Percentiles rank a stretch among this genome's conserved stretches.
phyloP scores from a whole-genome alignment of 2,329 filamentous ascomycete species.

The Dryadomyces sulphureus region DNA sequence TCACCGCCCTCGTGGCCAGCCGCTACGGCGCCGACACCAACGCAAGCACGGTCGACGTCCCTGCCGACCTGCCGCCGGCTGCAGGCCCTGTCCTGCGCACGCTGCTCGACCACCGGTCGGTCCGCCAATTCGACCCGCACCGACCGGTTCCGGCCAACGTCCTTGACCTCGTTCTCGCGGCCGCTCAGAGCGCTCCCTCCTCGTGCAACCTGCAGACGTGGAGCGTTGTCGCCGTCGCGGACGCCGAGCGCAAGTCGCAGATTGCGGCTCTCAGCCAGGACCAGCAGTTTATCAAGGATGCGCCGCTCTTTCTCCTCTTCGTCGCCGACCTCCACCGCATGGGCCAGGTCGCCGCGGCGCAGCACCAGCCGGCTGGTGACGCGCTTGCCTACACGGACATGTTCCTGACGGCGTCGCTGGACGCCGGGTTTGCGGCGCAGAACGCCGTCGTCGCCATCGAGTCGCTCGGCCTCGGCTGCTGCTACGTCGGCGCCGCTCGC shows the following conservation, averaged over 20 bases:
- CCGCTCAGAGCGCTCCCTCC: constrained; percentile 19
- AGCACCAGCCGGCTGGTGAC: constrained; percentile 9
- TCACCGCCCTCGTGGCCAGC: background rate
- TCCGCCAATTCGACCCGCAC: constrained; percentile 15
- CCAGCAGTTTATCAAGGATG: constrained; percentile 18
- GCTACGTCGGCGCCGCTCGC: constrained; percentile 18
- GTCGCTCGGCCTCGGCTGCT: constrained; percentile 17
- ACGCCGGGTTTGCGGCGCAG: constrained; percentile 18
- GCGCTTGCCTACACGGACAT: constrained; percentile 17
- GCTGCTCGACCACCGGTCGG: constrained; percentile 17
- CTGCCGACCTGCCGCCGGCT: background rate
- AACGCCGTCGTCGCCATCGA: constrained; percentile 17
- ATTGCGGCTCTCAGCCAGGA: constrained; percentile 15
- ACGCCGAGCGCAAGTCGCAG: constrained; percentile 14
- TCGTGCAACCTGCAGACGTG: constrained; percentile 21
- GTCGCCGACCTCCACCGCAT: constrained; percentile 19
- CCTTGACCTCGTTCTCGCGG: constrained; percentile 17
- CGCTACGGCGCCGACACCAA: background rate
- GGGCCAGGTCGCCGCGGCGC: constrained; percentile 12
- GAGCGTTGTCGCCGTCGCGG: constrained; percentile 17
- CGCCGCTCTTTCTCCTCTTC: constrained; percentile 19
- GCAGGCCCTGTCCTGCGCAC: constrained; percentile 16
- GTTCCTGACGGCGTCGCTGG: constrained; percentile 19
- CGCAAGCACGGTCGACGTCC: background rate
- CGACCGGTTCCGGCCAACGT: constrained; percentile 11